A percentile compares a stretch with the other conserved stretches of the same genome.
These are phyloP conservation scores for Phytopythium mirpurense DNA, from an alignment of 352 stramenopile genomes.

Conservation along the genomic window DNA sequence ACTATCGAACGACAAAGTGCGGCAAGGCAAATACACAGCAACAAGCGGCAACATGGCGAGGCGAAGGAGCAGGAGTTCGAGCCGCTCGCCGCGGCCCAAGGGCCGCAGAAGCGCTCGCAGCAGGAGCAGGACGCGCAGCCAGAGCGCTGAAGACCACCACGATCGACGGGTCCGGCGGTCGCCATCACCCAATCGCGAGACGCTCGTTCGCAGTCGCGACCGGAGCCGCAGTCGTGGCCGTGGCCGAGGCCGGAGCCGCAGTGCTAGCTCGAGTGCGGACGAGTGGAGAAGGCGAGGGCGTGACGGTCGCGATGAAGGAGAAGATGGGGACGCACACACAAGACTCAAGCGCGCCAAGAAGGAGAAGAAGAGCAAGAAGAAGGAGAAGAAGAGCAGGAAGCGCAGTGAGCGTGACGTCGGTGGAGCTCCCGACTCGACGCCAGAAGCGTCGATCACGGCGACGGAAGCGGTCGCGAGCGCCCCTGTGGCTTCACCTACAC, in stretches of 20 bases:
- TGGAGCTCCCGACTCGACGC: neutral
- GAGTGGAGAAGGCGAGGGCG: neutral
- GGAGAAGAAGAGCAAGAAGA: constrained; percentile 21
- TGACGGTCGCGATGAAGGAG: constrained; percentile 3
- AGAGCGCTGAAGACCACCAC: neutral
- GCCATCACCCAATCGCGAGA: constrained; percentile 9
- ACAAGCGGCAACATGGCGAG: neutral
- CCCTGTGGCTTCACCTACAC: neutral
- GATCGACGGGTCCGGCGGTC: constrained; percentile 9
- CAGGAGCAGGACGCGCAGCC: constrained; percentile 12
- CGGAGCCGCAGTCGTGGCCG: constrained; percentile 7
- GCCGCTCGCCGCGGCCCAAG: neutral
- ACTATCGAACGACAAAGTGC: too few species aligned
- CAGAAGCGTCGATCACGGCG: neutral
- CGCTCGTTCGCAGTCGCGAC: constrained; percentile 7
- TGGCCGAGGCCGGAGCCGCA: constrained; percentile 5
- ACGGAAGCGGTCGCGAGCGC: neutral
- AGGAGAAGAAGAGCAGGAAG: constrained; percentile 5
- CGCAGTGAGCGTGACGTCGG: neutral
- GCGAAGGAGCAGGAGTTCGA: neutral
- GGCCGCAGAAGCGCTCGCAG: constrained; percentile 7
- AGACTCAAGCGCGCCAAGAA: constrained; percentile 29
- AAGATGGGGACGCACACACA: constrained; percentile 8
- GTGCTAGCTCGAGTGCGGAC: neutral
- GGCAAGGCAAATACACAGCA: neutral